Evolutionary conservation across 2,329 filamentous ascomycete genomes (phyloP).

Genomic region (Celoporthe dispersa): DNA sequence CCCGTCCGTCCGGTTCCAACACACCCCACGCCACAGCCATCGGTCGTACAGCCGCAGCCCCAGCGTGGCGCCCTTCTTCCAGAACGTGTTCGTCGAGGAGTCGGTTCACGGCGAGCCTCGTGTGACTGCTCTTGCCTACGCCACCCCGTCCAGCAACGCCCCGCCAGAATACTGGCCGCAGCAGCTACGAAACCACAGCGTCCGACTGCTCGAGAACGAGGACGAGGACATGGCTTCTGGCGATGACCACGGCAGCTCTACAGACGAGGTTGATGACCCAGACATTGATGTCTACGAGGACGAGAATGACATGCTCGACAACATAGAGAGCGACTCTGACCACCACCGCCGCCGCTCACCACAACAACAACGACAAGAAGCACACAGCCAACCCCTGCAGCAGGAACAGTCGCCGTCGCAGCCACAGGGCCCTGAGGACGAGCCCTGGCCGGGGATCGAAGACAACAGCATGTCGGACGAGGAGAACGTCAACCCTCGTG

Average conservation of each 20-base stretch:
- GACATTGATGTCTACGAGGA: conserved; percentile 40
- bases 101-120: conserved; percentile 41
- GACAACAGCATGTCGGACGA: conserved; percentile 50
- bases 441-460: conserved; percentile 62
- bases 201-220: conserved; percentile 34
- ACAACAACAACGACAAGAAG: conserved; percentile 27
- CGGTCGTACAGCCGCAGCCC: conserved; percentile 40
- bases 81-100: conserved; percentile 45
- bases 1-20: conserved; percentile 54
- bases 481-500: conserved; percentile 55
- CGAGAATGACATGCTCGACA: conserved; percentile 32
- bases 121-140: conserved; percentile 70
- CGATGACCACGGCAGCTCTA: conserved; percentile 35
- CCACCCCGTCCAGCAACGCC: conserved; percentile 72
- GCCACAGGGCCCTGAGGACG: conserved; percentile 51
- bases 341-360: conserved; percentile 20
- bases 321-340: conserved; percentile 39
- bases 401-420: conserved; percentile 34
- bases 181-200: conserved; percentile 10
- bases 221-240: conserved; percentile 36
- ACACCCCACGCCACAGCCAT: conserved; percentile 61
- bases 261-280: conserved; percentile 27
- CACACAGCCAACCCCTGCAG: conserved; percentile 31
- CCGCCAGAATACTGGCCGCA: conserved; percentile 44
- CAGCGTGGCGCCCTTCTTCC: conserved; percentile 43